phyloP scores from a whole-genome alignment of 75 land plant genomes.

The Cupressus sempervirens region DNA sequence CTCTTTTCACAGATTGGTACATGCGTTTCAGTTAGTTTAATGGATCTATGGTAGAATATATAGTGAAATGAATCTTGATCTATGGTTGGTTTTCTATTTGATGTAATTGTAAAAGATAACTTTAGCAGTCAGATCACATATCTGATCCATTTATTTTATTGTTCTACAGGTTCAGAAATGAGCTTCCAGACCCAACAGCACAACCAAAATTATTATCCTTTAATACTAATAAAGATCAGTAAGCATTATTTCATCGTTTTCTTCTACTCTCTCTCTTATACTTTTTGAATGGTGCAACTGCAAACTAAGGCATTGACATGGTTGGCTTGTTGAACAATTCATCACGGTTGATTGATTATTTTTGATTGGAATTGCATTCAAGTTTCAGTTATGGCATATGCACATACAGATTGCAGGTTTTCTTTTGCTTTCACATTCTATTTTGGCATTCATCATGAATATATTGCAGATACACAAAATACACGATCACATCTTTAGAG shows the following conservation, averaged over 20 bases:
- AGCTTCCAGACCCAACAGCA: constrained; percentile 89
- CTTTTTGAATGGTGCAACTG: background rate
- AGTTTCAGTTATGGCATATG: background rate
- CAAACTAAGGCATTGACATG: background rate
- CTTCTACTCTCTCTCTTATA: background rate
- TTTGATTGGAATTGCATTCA: background rate
- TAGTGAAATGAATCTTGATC: background rate
- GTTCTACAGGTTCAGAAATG: constrained; percentile 82
- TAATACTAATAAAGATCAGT: constrained; percentile 78
- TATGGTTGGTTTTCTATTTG: background rate
- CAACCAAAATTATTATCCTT: constrained; percentile 78
- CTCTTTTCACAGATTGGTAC: background rate
- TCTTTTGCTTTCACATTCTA: constrained; percentile 1
- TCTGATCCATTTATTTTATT: background rate
- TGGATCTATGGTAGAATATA: background rate
- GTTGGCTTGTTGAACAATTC: background rate
- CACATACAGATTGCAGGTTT: background rate
- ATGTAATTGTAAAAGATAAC: background rate
- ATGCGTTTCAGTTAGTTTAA: background rate
- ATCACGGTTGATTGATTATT: background rate
- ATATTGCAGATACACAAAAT: constrained; percentile 70
- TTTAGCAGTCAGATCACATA: background rate
- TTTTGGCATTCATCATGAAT: background rate
- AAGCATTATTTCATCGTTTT: constrained; percentile 14
- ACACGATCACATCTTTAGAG: constrained; percentile 81